Evolutionary conservation across 495 filamentous ascomycete species (phyloP), one percentile per base, ranked within the genome.

Genomic region (Melanomma pulvis-pyrius): DNA sequence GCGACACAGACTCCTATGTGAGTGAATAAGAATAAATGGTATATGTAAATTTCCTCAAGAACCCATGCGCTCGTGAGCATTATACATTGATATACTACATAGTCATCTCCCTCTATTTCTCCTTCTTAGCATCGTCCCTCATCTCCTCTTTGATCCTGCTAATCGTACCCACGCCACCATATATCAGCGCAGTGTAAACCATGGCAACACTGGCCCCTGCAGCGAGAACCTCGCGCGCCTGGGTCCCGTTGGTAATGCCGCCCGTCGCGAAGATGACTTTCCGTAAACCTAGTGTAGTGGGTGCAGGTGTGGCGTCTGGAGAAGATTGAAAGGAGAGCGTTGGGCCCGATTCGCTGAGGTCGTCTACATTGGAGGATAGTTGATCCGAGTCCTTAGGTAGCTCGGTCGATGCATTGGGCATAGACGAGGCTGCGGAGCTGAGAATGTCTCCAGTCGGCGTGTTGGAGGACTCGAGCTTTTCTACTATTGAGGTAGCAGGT

Each of bases 231-330:
- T 89, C 83, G 4, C 89, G 80, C 6, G 91, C 94, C 78, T 96
- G 88, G 53, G 85, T 81, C 11, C 93, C 94, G 67, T 84, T 92
- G 5, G 87, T 91, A 67, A 98, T 94, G 9, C 94, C 94, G 1
- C 93, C 93, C 0, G 88, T 91, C 13, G 93, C 93, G 75, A 98
- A 97, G 49, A 98, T 88, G 47, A 91, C 87, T 80, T 97, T 97
- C 2, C 71, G 30, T 7, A 9, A 17, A 12, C 24, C 19, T 6
- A 57, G 26, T 15, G 11, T n/a, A 12, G 41, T 15, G 8, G 52
- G 59, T 8, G 59, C 60, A 13, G 62, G 62, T 25, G 56, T 48
- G 13, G 63, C 21, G 34, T 65, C 46, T 24, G 51, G 5, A 9
- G 41, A 2, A 8, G 58, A 41, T 24, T 21, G 13, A 21, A 26